Percentiles rank a stretch among this genome's conserved stretches.
These are phyloP conservation scores for Kazachstania martiniae DNA, from an alignment of 805 yeast genomes.

Conservation along the genomic window DNA sequence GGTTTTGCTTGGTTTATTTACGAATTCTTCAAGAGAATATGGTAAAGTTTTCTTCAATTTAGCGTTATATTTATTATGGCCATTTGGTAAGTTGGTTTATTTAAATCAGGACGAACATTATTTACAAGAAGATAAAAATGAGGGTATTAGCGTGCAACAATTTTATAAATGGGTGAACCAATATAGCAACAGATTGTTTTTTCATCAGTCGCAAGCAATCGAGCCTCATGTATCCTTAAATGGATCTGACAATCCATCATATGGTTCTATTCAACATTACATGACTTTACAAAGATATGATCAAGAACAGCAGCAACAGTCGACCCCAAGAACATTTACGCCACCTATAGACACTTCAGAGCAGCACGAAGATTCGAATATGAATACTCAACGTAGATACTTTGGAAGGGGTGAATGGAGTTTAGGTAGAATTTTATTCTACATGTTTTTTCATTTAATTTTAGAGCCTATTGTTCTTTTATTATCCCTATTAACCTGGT, in stretches of 20 bases:
- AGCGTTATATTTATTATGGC: slow-evolving; percentile 65
- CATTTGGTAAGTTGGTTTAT: slow-evolving; percentile 85
- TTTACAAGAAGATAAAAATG: slow-evolving; percentile 75
- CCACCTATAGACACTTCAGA: too few relatives aligned
- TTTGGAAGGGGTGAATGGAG: slow-evolving; percentile 95
- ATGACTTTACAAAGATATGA: slow-evolving; percentile 14
- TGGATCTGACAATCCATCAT: slow-evolving; percentile 11
- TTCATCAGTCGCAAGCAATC: slow-evolving; percentile 29
- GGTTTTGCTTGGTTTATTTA: slow-evolving; percentile 33
- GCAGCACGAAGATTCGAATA: background rate
- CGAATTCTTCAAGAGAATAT: slow-evolving; percentile 45
- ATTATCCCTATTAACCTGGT: slow-evolving; percentile 60
- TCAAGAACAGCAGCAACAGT: background rate
- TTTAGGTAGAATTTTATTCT: slow-evolving; percentile 69
- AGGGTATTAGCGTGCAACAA: slow-evolving; percentile 76
- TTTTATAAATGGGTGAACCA: slow-evolving; percentile 78
- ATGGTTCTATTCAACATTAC: slow-evolving; percentile 19
- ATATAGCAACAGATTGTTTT: slow-evolving; percentile 70
- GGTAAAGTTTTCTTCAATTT: slow-evolving; percentile 48
- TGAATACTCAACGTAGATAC: slow-evolving; percentile 33
- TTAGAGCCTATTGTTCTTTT: slow-evolving; percentile 55
- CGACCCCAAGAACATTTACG: too few relatives aligned
- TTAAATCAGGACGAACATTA: slow-evolving; percentile 71
- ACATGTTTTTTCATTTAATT: slow-evolving; percentile 52
- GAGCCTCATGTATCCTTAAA: slow-evolving; percentile 4